Evolutionary conservation across 1,284 basidiomycete genomes (phyloP).

Genomic region (Bjerkandera adusta): DNA sequence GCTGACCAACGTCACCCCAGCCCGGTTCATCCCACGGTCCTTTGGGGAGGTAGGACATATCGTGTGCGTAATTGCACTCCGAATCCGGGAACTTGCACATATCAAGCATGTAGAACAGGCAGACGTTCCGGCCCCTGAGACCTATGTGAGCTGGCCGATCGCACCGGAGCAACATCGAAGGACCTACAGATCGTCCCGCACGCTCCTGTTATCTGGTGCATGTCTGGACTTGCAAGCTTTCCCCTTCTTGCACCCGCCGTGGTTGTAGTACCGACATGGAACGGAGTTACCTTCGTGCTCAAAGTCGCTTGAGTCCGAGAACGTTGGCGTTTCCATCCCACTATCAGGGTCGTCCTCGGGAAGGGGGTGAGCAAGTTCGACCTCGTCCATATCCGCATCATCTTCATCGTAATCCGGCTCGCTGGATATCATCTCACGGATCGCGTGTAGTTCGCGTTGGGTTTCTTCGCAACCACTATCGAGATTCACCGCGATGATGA

Average conservation of each 20-base stretch:
- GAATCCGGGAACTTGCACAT: conserved; percentile 31
- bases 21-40: conserved; percentile 23
- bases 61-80: conserved; percentile 38
- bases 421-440: conserved; percentile 33
- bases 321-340: conserved; percentile 23
- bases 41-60: conserved; percentile 28
- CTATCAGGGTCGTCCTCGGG: not conserved
- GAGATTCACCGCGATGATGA: conserved; percentile 34
- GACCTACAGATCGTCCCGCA: conserved; percentile 47
- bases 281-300: conserved; percentile 46
- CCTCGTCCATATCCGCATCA: conserved; percentile 1
- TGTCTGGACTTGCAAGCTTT: conserved; percentile 43
- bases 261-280: conserved; percentile 53
- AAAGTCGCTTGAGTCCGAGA: conserved; percentile 47
- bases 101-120: conserved; percentile 33
- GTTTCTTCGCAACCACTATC: conserved; percentile 32
- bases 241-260: conserved; percentile 41
- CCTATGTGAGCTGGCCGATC: not conserved
- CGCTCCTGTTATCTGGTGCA: conserved; percentile 48
- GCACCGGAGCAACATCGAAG: not conserved
- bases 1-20: not conserved
- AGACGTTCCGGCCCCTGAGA: conserved; percentile 38
- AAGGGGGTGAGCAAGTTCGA: not conserved
- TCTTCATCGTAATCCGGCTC: conserved; percentile 19
- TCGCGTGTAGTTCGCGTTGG: conserved; percentile 27